Evolutionary conservation across 257 asterid species (phyloP).

Genomic region (Nemophila menziesii): DNA sequence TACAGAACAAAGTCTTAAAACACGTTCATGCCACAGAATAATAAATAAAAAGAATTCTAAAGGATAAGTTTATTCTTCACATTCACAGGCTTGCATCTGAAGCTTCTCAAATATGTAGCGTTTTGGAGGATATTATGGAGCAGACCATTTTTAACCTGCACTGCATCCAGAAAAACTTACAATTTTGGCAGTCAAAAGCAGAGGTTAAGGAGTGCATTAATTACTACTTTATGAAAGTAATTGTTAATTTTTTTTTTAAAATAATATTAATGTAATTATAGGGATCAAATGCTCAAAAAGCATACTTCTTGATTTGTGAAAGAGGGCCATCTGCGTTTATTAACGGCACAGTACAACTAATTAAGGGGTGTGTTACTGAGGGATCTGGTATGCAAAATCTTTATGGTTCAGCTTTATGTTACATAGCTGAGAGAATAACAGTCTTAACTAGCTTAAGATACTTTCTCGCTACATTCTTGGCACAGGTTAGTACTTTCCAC

Average conservation of each 20-base stretch:
- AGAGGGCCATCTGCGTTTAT: constrained; percentile 86
- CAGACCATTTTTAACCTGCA: constrained; percentile 60
- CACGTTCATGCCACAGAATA: neutral
- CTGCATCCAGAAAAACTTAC: constrained; percentile 61
- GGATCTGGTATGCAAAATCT: constrained; percentile 58
- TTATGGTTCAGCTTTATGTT: constrained; percentile 53
- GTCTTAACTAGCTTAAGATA: constrained; percentile 63
- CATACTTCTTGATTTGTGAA: constrained; percentile 87
- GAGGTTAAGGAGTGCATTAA: constrained; percentile 45
- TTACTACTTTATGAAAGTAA: neutral
- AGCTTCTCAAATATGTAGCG: constrained; percentile 35
- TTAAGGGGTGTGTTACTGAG: constrained; percentile 47
- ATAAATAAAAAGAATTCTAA: neutral
- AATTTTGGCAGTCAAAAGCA: constrained; percentile 77
- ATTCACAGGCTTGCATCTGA: constrained; percentile 46
- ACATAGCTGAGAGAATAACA: constrained; percentile 78
- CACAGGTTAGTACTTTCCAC: constrained; percentile 42
- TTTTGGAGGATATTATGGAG: constrained; percentile 73
- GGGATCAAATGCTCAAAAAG: constrained; percentile 68
- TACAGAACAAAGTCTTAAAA: too few relatives aligned
- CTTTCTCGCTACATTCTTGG: constrained; percentile 71
- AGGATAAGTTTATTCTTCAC: constrained; percentile 8
- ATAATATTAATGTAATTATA: constrained; percentile 17
- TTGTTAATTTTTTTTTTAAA: neutral
- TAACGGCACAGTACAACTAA: constrained; percentile 52